Base-by-base conservation (phyloP, 1,284 basidiomycete genomes). In the Xerocomus nothofagi region DNA sequence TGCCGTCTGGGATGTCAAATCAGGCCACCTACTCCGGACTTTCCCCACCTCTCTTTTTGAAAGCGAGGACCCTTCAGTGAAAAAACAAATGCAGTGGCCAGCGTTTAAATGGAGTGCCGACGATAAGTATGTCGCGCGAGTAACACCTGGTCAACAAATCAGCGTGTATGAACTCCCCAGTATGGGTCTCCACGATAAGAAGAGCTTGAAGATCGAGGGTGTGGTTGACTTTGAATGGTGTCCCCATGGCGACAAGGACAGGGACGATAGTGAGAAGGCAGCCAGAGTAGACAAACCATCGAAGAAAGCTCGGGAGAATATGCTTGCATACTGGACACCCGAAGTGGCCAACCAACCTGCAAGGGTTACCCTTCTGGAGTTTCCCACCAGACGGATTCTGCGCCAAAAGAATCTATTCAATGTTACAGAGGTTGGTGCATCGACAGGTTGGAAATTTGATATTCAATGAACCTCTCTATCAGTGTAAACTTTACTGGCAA, bases 211-310 rank as follows among this genome's bases (percentile, higher is more conserved):
- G 77, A 91, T 99, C 53, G 95, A 99, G 62, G 97, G 96, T 21
- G 96, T 99, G 31, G 81, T 95, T 58, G 97, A 99, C 73, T 99
- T 99, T 71, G 97, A 99, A 73, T 99, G 97, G 97, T 94, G 93
- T 64, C 97, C 97, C 29, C 81, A 89, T 56, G 87, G 91, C 50
- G 95, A 98, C 63, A 91, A 86, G 71, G 94, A 95, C 61, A 81
- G 76, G 50, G 88, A 91, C 53, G 88, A 90, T 55, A 76, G 72
- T 33, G 82, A 82, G 60, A 88, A 82, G 62, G 78, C 79, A 37
- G 66, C 70, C 21, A 73, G 69, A 55, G 61, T 68, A 6, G 69
- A 67, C 68, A 84, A 84, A 71, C 67, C 73, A 32, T 57, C 69
- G 26, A 88, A 84, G 70, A 87, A 84, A 63, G 67, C 71, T n/a